phyloP scores from a whole-genome alignment of 345 rosid genomes.

The Noccaea bulbosa region DNA sequence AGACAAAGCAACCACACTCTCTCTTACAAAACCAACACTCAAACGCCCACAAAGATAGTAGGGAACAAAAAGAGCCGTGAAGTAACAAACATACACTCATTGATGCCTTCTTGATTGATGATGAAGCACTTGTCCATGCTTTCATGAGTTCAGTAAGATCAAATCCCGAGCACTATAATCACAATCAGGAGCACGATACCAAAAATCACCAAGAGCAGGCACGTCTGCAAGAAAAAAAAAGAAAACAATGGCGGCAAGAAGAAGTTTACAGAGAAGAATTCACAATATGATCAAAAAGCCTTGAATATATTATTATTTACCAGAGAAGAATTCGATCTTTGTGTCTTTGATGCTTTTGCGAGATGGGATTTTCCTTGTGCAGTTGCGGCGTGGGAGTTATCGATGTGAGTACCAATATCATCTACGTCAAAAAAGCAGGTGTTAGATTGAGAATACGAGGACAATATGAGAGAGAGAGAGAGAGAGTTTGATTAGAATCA shows the following conservation, averaged over 20 bases:
- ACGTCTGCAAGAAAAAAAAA: slow-evolving; percentile 54
- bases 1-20: slow-evolving; percentile 13
- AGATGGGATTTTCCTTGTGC: slow-evolving; percentile 82
- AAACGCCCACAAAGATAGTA: slow-evolving; percentile 2
- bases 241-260: slow-evolving; percentile 12
- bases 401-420: slow-evolving; percentile 78
- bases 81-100: slow-evolving; percentile 8
- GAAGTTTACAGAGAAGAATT: not conserved
- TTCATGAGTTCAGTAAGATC: slow-evolving; percentile 24
- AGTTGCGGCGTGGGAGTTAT: slow-evolving; percentile 77
- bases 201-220: slow-evolving; percentile 91
- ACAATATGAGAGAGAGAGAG: not conserved
- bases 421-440: slow-evolving; percentile 48
- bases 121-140: slow-evolving; percentile 17
- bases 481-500: slow-evolving; percentile 3
- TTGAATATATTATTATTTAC: slow-evolving; percentile 45
- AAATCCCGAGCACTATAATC: slow-evolving; percentile 75
- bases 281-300: not conserved
- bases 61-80: slow-evolving; percentile 6
- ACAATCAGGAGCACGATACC: slow-evolving; percentile 87
- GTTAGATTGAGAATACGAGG: not conserved
- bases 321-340: slow-evolving; percentile 93
- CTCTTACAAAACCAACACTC: slow-evolving; percentile 14
- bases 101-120: slow-evolving; percentile 23
- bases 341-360: slow-evolving; percentile 84